Conservation (phyloP, 768 basidiomycete genomes). For the Russula sp. region DNA sequence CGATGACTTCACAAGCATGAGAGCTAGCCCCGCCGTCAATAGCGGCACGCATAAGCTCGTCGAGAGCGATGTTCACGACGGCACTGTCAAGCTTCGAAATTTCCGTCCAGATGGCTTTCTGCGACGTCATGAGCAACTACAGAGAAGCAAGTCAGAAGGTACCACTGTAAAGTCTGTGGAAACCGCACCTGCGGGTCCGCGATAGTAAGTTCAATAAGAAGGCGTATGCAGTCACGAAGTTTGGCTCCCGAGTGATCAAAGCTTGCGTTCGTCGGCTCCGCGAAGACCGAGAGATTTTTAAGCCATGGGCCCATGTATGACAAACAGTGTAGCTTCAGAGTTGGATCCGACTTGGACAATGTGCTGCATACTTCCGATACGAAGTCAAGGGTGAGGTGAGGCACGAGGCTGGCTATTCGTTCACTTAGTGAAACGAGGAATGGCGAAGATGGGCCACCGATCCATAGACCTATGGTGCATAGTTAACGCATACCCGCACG, state of each 20-base stretch:
- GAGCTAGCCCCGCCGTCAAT: conserved; percentile 79
- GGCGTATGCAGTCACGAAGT: conserved; percentile 75
- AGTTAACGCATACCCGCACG: neutral
- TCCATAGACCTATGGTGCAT: conserved; percentile 35
- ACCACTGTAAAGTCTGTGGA: neutral
- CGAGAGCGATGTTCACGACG: conserved; percentile 65
- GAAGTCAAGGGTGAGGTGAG: conserved; percentile 82
- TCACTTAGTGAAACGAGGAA: conserved; percentile 66
- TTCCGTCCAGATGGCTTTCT: conserved; percentile 72
- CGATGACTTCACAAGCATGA: conserved; percentile 64
- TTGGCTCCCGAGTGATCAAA: conserved; percentile 68
- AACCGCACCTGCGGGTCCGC: conserved; percentile 58
- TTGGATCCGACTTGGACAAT: conserved; percentile 41
- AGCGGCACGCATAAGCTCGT: conserved; percentile 74
- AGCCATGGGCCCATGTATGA: conserved; percentile 89
- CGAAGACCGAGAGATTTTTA: conserved; percentile 65
- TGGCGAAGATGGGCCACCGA: conserved; percentile 39
- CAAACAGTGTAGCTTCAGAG: conserved; percentile 63
- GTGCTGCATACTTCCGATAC: conserved; percentile 73
- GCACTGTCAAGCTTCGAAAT: conserved; percentile 60
- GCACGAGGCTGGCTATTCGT: conserved; percentile 61
- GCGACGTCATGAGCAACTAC: conserved; percentile 58
- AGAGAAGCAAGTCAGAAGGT: neutral
- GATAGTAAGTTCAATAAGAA: conserved; percentile 67
- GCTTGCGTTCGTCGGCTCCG: conserved; percentile 57